Evolutionary conservation across 371 early-diverging fungal genomes (phyloP).

Genomic region (Mucor racemosus): DNA sequence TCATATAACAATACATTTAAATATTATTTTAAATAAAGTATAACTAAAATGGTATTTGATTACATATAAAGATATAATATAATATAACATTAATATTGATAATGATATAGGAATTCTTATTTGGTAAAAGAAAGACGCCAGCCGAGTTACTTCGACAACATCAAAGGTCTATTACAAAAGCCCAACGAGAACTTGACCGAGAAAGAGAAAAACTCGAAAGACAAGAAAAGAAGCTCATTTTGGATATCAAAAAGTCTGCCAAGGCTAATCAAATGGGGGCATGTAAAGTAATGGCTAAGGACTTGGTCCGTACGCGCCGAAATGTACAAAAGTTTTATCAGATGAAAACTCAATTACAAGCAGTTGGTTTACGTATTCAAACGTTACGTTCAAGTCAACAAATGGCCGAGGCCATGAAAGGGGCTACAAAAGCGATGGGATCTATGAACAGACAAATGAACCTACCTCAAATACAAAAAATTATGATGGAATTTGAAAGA

Average conservation of each 20-base stretch:
- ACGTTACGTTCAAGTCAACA: constrained; percentile 92
- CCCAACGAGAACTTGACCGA: constrained; percentile 93
- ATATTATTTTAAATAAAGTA: too few species aligned
- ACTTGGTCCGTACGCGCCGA: constrained; percentile 91
- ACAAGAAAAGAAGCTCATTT: constrained; percentile 94
- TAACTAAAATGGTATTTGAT: too few species aligned
- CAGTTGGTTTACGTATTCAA: constrained; percentile 90
- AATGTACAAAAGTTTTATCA: constrained; percentile 95
- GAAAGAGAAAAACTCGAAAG: constrained; percentile 88
- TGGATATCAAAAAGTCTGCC: constrained; percentile 91
- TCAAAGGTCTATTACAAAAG: constrained; percentile 85
- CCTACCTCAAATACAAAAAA: constrained; percentile 89
- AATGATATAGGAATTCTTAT: constrained; percentile 59
- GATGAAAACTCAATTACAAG: constrained; percentile 95
- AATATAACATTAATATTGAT: not conserved
- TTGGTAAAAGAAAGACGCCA: constrained; percentile 79
- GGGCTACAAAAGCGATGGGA: constrained; percentile 94
- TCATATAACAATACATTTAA: not conserved
- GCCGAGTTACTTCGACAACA: constrained; percentile 91
- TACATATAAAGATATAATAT: too few species aligned
- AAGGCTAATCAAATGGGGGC: constrained; percentile 92
- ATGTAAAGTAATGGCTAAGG: constrained; percentile 96
- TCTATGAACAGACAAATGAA: constrained; percentile 96
- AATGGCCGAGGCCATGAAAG: constrained; percentile 96
- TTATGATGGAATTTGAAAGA: constrained; percentile 97